phyloP scores from a whole-genome alignment of 805 yeast species.

The Pichia kluyveri region DNA sequence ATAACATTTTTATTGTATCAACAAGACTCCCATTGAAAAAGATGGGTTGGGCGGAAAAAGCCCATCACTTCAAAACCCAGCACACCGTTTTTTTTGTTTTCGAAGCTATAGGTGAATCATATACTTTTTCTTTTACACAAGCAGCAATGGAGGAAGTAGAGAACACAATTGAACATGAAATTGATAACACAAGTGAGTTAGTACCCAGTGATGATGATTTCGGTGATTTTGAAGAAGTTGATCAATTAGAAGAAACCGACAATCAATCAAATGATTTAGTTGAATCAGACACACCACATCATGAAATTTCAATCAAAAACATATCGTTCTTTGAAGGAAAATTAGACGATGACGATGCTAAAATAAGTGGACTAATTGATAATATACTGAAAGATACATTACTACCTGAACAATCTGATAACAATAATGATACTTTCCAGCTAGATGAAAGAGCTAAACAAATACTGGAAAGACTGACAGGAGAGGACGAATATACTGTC shows the following conservation, averaged over 20 bases:
- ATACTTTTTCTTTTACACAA: no score
- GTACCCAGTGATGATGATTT: conserved; percentile 14
- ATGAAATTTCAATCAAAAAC: neutral
- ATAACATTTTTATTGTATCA: no score
- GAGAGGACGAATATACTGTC: conserved; percentile 29
- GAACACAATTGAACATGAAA: neutral
- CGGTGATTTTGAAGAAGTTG: conserved; percentile 19
- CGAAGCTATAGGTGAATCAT: no score
- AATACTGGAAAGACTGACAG: conserved; percentile 16
- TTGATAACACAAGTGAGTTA: neutral
- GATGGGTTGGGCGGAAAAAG: no score
- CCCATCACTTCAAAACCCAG: no score
- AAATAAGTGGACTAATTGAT: conserved; percentile 8
- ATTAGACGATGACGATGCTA: neutral
- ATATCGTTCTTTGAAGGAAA: conserved; percentile 4
- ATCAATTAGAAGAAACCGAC: neutral
- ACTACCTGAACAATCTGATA: no score
- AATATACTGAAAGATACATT: conserved; percentile 4
- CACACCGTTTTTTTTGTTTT: no score
- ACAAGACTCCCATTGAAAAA: no score
- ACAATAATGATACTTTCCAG: neutral
- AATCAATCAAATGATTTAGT: neutral
- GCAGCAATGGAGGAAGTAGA: no score
- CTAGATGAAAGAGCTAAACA: conserved; percentile 19
- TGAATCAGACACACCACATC: neutral